Conservation (phyloP, 140 eudicot species). For the Senecio squalidus region DNA sequence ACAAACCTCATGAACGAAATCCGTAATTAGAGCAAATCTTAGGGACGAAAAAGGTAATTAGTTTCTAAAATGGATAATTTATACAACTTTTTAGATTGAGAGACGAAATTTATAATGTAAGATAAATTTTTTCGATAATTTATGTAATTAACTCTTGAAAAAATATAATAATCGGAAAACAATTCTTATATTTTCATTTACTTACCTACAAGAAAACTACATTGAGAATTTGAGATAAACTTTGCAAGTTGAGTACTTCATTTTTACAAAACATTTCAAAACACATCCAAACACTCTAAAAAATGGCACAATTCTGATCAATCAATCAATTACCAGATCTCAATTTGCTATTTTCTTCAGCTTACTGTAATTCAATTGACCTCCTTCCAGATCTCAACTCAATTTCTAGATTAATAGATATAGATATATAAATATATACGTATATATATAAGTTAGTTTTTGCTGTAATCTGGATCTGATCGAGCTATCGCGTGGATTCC, state of each 20-base stretch:
- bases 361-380: background rate
- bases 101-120: no score
- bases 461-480: conserved; percentile 46
- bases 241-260: no score
- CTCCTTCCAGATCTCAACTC: conserved; percentile 25
- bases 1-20: no score
- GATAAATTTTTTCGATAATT: no score
- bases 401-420: background rate
- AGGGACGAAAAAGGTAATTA: no score
- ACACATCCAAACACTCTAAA: background rate
- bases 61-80: no score
- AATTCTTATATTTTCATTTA: no score
- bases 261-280: background rate
- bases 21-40: no score
- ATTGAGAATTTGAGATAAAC: no score
- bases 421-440: background rate
- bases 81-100: no score
- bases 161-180: no score
- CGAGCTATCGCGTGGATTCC: conserved; percentile 43
- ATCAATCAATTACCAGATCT: background rate
- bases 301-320: conserved; percentile 8
- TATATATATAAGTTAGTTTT: background rate
- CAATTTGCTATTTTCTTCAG: background rate
- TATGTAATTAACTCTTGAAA: no score
- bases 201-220: background rate